These are phyloP conservation scores for Silybum marianum DNA, from an alignment of 129 eudicot genomes.

Conservation along the genomic window DNA sequence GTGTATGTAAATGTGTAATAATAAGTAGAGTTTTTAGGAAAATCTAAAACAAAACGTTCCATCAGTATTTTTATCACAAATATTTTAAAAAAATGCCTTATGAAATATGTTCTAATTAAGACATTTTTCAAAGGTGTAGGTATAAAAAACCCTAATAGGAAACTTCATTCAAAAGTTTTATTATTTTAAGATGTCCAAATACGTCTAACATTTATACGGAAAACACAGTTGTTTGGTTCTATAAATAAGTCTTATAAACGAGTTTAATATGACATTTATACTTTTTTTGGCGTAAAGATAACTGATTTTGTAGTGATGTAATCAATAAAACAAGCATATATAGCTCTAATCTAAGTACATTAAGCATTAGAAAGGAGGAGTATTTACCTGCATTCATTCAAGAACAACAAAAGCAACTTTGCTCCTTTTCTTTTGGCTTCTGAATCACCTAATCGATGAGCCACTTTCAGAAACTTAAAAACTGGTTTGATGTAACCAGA, in stretches of 20 bases:
- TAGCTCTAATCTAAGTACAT: neutral
- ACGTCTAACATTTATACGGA: too few relatives aligned
- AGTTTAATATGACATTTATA: too few relatives aligned
- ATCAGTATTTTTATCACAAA: neutral
- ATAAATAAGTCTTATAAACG: too few relatives aligned
- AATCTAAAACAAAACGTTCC: neutral
- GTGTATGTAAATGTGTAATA: neutral
- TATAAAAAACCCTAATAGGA: too few relatives aligned
- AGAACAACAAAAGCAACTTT: conserved; percentile 39
- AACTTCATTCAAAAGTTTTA: too few relatives aligned
- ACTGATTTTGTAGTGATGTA: too few relatives aligned
- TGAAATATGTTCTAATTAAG: too few relatives aligned
- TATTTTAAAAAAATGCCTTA: too few relatives aligned
- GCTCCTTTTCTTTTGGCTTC: conserved; percentile 39
- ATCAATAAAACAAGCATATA: neutral
- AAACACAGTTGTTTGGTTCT: neutral
- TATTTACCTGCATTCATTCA: conserved; percentile 42
- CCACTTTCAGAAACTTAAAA: conserved; percentile 38
- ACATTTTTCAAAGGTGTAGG: too few relatives aligned
- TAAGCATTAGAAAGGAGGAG: neutral
- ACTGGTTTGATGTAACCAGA: conserved; percentile 29
- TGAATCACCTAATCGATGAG: conserved; percentile 34
- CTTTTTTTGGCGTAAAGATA: too few relatives aligned
- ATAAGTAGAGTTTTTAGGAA: neutral
- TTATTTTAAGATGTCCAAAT: too few relatives aligned